Conservation (phyloP, 768 basidiomycete species). For the Suillus hirtellus region DNA sequence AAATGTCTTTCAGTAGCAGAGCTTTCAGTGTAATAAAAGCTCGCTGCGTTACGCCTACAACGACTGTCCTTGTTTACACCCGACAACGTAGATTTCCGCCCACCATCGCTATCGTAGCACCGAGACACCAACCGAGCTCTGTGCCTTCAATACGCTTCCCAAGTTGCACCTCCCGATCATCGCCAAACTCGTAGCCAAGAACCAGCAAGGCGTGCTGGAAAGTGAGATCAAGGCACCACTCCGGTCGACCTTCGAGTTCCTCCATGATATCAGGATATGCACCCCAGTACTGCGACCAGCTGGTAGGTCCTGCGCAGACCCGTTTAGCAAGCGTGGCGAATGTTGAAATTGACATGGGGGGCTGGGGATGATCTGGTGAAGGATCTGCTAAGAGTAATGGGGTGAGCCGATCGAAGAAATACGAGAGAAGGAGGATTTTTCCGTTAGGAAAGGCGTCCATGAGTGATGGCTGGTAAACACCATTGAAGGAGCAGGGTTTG, state of each 20-base stretch:
- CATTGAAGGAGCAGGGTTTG: slow-evolving; percentile 96
- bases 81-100: slow-evolving; percentile 59
- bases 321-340: slow-evolving; percentile 63
- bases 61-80: slow-evolving; percentile 20
- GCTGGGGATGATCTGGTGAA: slow-evolving; percentile 24
- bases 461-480: slow-evolving; percentile 94
- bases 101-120: slow-evolving; percentile 79
- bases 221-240: slow-evolving; percentile 94
- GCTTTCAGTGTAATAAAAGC: neutral
- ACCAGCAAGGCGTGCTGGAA: slow-evolving; percentile 90
- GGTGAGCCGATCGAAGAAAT: slow-evolving; percentile 93
- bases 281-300: slow-evolving; percentile 58
- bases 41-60: no score
- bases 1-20: neutral
- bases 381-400: slow-evolving; percentile 58
- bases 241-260: slow-evolving; percentile 82
- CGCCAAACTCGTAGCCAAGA: slow-evolving; percentile 87
- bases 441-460: slow-evolving; percentile 86
- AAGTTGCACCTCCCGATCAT: slow-evolving; percentile 64
- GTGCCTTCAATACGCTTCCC: slow-evolving; percentile 89
- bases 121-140: slow-evolving; percentile 92
- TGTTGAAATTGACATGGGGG: slow-evolving; percentile 50
- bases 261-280: slow-evolving; percentile 47
- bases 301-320: slow-evolving; percentile 69
- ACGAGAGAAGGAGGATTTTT: slow-evolving; percentile 88